Base-by-base conservation (phyloP, 106 monocot genomes). In the Dendrobium catenatum region DNA sequence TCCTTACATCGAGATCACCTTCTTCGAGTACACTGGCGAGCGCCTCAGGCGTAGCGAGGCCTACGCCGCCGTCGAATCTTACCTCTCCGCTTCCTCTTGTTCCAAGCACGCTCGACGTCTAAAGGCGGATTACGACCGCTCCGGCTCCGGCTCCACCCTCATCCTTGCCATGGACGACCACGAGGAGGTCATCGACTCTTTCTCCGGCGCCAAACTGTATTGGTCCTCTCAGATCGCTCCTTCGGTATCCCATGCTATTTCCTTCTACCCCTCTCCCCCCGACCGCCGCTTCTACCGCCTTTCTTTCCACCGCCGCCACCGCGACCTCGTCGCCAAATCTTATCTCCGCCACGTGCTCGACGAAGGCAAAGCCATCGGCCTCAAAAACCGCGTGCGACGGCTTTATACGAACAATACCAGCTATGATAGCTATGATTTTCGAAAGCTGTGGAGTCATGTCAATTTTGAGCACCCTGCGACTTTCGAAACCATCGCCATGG, bases 111-210 rank as follows among this genome's bases (percentile, higher is more conserved):
- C 91, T 2, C 73, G 75, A 31, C 77, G 70, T 10, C 83, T 91
- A 56, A 86, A 68, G 79, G 94, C 88, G 9, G 91, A 94, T 26
- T 29, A 29, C 29, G 86, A 80, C 68, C 72, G 55, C 7, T 86
- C 85, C 70, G 78, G 82, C 77, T 40, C 43, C 42, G 55, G 51
- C 16, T 40, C 43, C 49, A 47, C 43, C n/a, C 61, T 94, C 42
- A 22, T 82, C 42, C 72, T 94, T 18, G 82, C 80, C 77, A 89
- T 94, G 56, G 82, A 73, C 31, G 85, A 90, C 37, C 7, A 85
- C 68, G 87, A 88, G 72, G 91, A 91, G 84, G 91, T 91, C 59
- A 70, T 61, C 15, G 91, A 88, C 73, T 79, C 55, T 5, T 88
- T 86, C 66, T 0, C 19, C 26, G 86, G 84, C 15, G 82, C 49